These are phyloP conservation scores for Cystobasidium slooffiae DNA, from an alignment of 1,284 basidiomycete species.

Conservation along the genomic window DNA sequence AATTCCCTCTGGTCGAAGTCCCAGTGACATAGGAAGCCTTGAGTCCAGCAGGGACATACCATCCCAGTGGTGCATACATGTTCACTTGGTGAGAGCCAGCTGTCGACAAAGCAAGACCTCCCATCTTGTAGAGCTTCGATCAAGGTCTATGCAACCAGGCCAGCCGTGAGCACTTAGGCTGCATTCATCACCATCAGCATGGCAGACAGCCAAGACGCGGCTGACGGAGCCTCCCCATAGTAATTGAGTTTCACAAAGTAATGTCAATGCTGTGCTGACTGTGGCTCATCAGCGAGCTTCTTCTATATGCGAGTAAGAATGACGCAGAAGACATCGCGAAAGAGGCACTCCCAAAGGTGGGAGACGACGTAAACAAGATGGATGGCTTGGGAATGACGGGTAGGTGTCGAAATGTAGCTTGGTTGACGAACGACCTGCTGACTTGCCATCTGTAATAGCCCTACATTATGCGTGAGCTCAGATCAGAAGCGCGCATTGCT, in stretches of 20 bases:
- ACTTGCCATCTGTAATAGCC: conserved; percentile 60
- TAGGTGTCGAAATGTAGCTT: conserved; percentile 28
- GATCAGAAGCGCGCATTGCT: background rate
- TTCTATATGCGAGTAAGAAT: conserved; percentile 72
- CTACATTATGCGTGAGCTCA: conserved; percentile 75
- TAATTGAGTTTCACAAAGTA: background rate
- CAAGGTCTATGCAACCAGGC: too few relatives aligned
- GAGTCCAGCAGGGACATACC: too few relatives aligned
- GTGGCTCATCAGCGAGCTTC: conserved; percentile 43
- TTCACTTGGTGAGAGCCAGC: too few relatives aligned
- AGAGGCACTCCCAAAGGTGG: conserved; percentile 62
- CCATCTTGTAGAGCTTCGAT: too few relatives aligned
- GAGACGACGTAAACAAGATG: conserved; percentile 69
- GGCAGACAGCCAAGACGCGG: conserved; percentile 11
- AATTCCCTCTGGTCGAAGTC: too few relatives aligned
- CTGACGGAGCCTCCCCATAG: conserved; percentile 5
- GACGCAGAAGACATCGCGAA: conserved; percentile 74
- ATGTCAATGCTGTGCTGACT: too few relatives aligned
- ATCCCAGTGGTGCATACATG: too few relatives aligned
- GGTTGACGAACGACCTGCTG: background rate
- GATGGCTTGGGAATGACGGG: conserved; percentile 62
- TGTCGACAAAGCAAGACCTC: too few relatives aligned
- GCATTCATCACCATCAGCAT: background rate
- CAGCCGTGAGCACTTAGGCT: background rate
- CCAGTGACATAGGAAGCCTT: too few relatives aligned